Percentiles rank a stretch among this genome's conserved stretches.
These are phyloP conservation scores for Mimosa pudica DNA, from an alignment of 306 rosid species.

Conservation along the genomic window DNA sequence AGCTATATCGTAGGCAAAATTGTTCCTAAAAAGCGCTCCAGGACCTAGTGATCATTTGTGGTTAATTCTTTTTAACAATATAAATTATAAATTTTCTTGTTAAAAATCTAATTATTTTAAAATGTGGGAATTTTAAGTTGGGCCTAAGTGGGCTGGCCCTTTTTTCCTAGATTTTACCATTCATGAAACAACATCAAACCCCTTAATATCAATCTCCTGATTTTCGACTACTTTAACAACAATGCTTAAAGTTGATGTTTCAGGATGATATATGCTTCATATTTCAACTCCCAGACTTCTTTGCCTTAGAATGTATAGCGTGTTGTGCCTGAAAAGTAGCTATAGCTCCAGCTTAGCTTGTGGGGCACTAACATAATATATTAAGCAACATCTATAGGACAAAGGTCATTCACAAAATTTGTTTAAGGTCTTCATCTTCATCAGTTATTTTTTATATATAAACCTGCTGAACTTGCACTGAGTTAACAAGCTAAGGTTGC, in stretches of 20 bases:
- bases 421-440: conserved; percentile 35
- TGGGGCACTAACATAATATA: conserved; percentile 74
- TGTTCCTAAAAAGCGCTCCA: too few species aligned
- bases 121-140: too few species aligned
- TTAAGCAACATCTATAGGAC: conserved; percentile 50
- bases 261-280: conserved; percentile 87
- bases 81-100: too few species aligned
- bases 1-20: too few species aligned
- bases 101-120: too few species aligned
- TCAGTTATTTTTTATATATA: conserved; percentile 46
- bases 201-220: too few species aligned
- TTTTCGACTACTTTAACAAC: background rate
- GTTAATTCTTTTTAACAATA: too few species aligned
- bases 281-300: conserved; percentile 77
- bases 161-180: too few species aligned
- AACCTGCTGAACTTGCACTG: conserved; percentile 1
- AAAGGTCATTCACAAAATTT: conserved; percentile 65
- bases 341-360: conserved; percentile 86
- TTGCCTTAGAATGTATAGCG: conserved; percentile 80
- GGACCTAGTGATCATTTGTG: too few species aligned
- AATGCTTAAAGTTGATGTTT: too few species aligned
- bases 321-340: conserved; percentile 90
- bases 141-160: too few species aligned
- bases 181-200: too few species aligned
- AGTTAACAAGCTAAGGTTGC: background rate